Conservation (phyloP, 306 rosid species). For the Phaseolus lunatus region DNA sequence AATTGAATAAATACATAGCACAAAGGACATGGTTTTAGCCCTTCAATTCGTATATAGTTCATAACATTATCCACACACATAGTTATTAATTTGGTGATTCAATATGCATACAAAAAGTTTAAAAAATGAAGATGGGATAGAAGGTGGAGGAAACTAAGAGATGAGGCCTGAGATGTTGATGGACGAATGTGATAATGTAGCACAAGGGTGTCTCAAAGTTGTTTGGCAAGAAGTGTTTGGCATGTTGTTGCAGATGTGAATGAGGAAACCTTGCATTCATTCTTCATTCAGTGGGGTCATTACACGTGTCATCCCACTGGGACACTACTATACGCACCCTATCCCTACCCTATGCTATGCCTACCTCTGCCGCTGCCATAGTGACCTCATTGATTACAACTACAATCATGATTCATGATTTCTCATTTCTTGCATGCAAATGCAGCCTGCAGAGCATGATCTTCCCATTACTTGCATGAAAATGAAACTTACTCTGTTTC, state of each 20-base stretch:
- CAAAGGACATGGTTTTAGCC: background rate
- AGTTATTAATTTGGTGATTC: background rate
- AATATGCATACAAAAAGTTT: background rate
- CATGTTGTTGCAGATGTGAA: slow-evolving; percentile 49
- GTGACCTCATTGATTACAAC: slow-evolving; percentile 42
- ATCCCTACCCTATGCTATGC: slow-evolving; percentile 2
- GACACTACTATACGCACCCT: slow-evolving; percentile 1
- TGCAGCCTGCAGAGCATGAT: slow-evolving; percentile 39
- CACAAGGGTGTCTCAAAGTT: no score
- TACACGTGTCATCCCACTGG: slow-evolving; percentile 49
- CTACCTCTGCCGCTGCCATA: slow-evolving; percentile 12
- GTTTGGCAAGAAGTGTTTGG: slow-evolving; percentile 61
- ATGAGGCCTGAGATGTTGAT: background rate
- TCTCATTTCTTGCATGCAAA: slow-evolving; percentile 43
- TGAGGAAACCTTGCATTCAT: slow-evolving; percentile 26
- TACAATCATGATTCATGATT: slow-evolving; percentile 45
- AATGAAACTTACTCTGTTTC: background rate
- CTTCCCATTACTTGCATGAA: slow-evolving; percentile 40
- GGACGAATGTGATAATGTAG: slow-evolving; percentile 33
- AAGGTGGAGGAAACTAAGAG: slow-evolving; percentile 5
- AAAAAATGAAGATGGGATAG: background rate
- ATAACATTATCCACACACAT: background rate
- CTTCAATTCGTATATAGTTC: background rate
- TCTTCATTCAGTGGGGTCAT: slow-evolving; percentile 44
- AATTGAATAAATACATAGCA: background rate